Base-by-base conservation (phyloP, 1,139 yeast species). In the Yamadazyma aaseri region DNA sequence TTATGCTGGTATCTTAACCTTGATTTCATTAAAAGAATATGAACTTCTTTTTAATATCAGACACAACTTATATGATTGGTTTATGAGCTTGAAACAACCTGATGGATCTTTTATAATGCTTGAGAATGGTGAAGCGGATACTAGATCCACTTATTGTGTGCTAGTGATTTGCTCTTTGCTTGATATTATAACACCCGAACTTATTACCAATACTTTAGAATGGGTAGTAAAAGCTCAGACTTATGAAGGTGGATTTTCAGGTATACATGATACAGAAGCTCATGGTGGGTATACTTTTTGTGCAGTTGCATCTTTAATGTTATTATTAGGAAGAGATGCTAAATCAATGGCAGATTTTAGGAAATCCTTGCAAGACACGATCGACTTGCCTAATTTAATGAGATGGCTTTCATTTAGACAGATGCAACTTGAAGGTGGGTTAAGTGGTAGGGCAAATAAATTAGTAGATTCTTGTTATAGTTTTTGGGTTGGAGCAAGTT, bases 201-300 rank as follows among this genome's bases (percentile, higher is more conserved):
- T 92, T n/a, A 47, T 60, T 1, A 62, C 61, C 10, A 76, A 75
- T 9, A 71, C 79, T 0, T 65, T 66, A 1, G 72, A 70, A 8
- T 92, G 90, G 81, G 47, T 92, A n/a, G 48, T 63, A 1, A 46
- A 54, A 8, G 87, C 97, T 49, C 98, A 92, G 57, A 85, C 95
- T 0, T 90, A 76, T 56, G 98, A 94, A 60, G 98, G 99, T 16
- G 98, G 98, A 0, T 86, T 90, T 60, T 86, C 92, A 1, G 96
- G 95, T 1, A 66, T 70, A 8, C 90, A 95, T 0, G 63, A 63
- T 7, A 81, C 86, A 33, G 99, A 94, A 56, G 97, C 97, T 0
- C 99, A 94, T 55, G 98, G 97, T 2, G 99, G 98, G 0, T 92
- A 92, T 56, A 79, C 97, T 0, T 94, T 76, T 53, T 92, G 98